phyloP scores from a whole-genome alignment of 2,329 filamentous ascomycete species.

The Pochonia chlamydosporia region DNA sequence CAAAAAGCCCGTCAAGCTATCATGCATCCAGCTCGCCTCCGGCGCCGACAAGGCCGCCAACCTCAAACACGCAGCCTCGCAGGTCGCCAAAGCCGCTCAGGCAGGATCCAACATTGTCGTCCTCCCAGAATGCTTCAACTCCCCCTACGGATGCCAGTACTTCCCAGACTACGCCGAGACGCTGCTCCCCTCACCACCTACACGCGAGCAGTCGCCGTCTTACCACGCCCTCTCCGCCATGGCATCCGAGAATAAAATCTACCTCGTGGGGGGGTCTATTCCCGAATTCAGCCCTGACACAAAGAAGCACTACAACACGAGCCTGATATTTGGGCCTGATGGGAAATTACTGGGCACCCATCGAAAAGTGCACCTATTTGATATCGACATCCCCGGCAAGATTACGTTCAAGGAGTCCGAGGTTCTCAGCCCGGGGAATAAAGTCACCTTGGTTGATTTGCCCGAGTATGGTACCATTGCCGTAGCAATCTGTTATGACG shows the following conservation, averaged over 20 bases:
- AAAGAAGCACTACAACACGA: conserved; percentile 82
- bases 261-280: conserved; percentile 87
- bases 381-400: conserved; percentile 94
- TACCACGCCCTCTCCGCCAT: conserved; percentile 79
- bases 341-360: conserved; percentile 82
- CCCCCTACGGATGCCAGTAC: conserved; percentile 84
- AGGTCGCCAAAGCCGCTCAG: conserved; percentile 74
- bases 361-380: conserved; percentile 93
- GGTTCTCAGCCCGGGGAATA: conserved; percentile 78
- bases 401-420: conserved; percentile 90
- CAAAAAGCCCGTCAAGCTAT: conserved; percentile 71
- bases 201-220: conserved; percentile 65
- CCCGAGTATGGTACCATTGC: conserved; percentile 84
- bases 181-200: conserved; percentile 70
- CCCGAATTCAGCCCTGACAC: conserved; percentile 63
- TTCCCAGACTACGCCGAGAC: conserved; percentile 91
- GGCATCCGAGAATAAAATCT: conserved; percentile 71
- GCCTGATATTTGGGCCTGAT: conserved; percentile 70
- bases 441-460: conserved; percentile 78
- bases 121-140: conserved; percentile 98
- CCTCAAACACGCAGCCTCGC: conserved; percentile 70
- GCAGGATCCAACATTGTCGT: conserved; percentile 81
- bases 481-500: conserved; percentile 94
- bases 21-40: conserved; percentile 74
- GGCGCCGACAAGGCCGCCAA: conserved; percentile 81